phyloP scores from a whole-genome alignment of 208 protist genomes.

The Naegleria lovaniensis region DNA sequence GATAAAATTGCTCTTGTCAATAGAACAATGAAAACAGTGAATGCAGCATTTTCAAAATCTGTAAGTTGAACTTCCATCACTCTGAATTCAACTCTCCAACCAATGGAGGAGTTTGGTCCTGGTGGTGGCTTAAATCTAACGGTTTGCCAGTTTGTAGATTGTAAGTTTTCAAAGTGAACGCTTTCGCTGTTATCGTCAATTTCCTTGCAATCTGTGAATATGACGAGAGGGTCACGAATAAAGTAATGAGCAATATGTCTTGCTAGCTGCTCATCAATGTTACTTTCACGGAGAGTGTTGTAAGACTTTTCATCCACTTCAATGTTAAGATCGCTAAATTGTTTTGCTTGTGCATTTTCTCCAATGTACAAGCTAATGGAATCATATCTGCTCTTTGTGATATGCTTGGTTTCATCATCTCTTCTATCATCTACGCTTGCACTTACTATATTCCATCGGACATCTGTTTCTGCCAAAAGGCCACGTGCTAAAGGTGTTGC shows the following conservation, averaged over 20 bases:
- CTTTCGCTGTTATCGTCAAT: conserved; percentile 81
- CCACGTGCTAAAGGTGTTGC: conserved; percentile 91
- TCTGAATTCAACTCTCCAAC: conserved; percentile 96
- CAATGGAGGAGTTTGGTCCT: conserved; percentile 53
- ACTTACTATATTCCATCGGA: conserved; percentile 89
- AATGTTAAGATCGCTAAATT: conserved; percentile 73
- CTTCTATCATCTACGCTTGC: conserved; percentile 92
- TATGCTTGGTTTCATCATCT: conserved; percentile 61
- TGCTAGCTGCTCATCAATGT: conserved; percentile 84
- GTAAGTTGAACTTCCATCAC: conserved; percentile 90
- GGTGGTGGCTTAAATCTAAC: conserved; percentile 92
- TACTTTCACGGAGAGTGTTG: conserved; percentile 56
- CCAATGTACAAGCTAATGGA: conserved; percentile 83
- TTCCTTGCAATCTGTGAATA: conserved; percentile 77
- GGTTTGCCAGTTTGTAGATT: conserved; percentile 96
- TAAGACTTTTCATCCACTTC: conserved; percentile 75
- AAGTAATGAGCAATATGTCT: conserved; percentile 95
- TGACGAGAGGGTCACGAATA: conserved; percentile 95
- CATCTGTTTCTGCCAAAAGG: conserved; percentile 86
- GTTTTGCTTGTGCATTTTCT: neutral
- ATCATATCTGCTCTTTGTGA: conserved; percentile 93
- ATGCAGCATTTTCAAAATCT: conserved; percentile 98
- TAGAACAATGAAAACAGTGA: conserved; percentile 86
- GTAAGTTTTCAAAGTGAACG: conserved; percentile 98
- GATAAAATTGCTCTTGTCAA: conserved; percentile 85